phyloP scores from a whole-genome alignment of 2,329 filamentous ascomycete genomes.

The Cladosporium velox region DNA sequence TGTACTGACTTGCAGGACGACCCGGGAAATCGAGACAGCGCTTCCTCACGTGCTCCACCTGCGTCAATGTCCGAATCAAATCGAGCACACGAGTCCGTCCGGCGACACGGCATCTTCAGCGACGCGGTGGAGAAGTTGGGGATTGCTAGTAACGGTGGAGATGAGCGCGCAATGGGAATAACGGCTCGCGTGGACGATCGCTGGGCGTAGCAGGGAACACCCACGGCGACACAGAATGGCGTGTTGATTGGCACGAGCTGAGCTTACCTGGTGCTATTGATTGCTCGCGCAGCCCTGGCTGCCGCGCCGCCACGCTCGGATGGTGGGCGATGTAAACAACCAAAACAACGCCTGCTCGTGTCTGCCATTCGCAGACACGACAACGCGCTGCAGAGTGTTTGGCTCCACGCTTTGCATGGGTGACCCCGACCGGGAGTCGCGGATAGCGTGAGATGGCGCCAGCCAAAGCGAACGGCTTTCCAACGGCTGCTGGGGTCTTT shows the following conservation, averaged over 20 bases:
- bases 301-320: conserved; percentile 11
- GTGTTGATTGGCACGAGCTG: background rate
- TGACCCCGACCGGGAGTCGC: conserved; percentile 12
- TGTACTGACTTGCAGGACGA: conserved; percentile 18
- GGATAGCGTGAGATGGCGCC: conserved; percentile 20
- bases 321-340: background rate
- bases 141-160: conserved; percentile 10
- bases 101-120: conserved; percentile 18
- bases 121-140: conserved; percentile 15
- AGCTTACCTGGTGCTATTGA: conserved; percentile 11
- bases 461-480: conserved; percentile 10
- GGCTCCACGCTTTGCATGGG: conserved; percentile 17
- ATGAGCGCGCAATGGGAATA: conserved; percentile 7
- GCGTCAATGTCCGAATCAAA: conserved; percentile 17
- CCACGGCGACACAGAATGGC: conserved; percentile 14
- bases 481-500: conserved; percentile 10
- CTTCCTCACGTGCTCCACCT: conserved; percentile 19
- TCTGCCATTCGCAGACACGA: conserved; percentile 14
- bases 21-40: conserved; percentile 18
- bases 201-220: conserved; percentile 3
- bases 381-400: conserved; percentile 19
- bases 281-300: conserved; percentile 13
- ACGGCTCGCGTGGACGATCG: conserved; percentile 11
- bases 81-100: conserved; percentile 8
- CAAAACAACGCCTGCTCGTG: conserved; percentile 13